Evolutionary conservation across 176 grass and related monocot species (phyloP), one percentile per base, ranked within the genome.

Genomic region (Chrysopogon serrulatus): DNA sequence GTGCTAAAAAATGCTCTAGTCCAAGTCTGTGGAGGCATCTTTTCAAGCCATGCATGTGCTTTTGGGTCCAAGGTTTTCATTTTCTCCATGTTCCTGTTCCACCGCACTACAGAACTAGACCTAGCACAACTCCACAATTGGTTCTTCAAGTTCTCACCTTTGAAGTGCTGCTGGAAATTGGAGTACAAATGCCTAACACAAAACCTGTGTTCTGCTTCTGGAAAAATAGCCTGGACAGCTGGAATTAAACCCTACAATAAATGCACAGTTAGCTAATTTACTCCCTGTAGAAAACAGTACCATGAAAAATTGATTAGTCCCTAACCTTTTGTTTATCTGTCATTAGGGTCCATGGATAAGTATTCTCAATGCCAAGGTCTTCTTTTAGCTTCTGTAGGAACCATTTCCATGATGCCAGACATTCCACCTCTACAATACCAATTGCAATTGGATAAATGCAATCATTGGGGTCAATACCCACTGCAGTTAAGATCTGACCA

Each of bases 361-460:
- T 11, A 9, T 69, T 53, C 0, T 5, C 8, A 24, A 54, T 81
- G 0, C 28, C 24, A 3, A 66, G 39, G 26, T 79, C 75, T 6
- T 31, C 8, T 1, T 65, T 65, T 3, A 77, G 10, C 0, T 15
- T 69, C 6, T 60, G 8, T 0, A 73, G 30, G 8, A 83, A 73
- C 80, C 48, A 83, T 5, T 39, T 43, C 80, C 80, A 83, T 54
- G 0, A n/a, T n/a, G n/a, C n/a, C n/a, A n/a, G n/a, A n/a, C n/a
- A n/a, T n/a, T n/a, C n/a, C n/a, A n/a, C n/a, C n/a, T n/a, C n/a
- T n/a, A n/a, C n/a, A n/a, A n/a, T n/a, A n/a, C n/a, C n/a, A n/a
- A n/a, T n/a, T n/a, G n/a, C n/a, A n/a, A n/a, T n/a, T n/a, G n/a
- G n/a, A n/a, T n/a, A n/a, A n/a, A n/a, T n/a, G n/a, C n/a, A n/a